These are phyloP conservation scores for Daedaleopsis nitida DNA, from an alignment of 768 basidiomycete genomes.

Conservation along the genomic window DNA sequence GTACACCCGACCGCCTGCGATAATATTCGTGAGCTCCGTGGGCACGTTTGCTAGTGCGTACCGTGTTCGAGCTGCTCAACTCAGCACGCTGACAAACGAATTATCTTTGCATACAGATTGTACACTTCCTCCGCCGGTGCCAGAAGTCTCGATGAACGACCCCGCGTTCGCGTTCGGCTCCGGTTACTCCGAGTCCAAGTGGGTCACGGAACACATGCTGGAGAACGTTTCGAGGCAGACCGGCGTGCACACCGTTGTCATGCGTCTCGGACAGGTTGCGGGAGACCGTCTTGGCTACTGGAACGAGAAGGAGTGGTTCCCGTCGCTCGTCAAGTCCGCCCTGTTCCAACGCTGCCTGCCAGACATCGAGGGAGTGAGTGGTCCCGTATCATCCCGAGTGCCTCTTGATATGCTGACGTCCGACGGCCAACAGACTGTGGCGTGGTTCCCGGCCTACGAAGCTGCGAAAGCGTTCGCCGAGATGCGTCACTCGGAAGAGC, in stretches of 20 bases:
- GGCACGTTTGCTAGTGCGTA: conserved; percentile 17
- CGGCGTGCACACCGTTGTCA: conserved; percentile 26
- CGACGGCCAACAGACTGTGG: conserved; percentile 16
- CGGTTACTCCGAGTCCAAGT: conserved; percentile 36
- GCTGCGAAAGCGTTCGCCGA: conserved; percentile 29
- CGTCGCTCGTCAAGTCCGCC: conserved; percentile 30
- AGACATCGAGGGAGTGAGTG: conserved; percentile 21
- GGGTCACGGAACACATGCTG: conserved; percentile 35
- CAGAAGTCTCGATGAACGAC: conserved; percentile 8
- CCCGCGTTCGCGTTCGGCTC: conserved; percentile 16
- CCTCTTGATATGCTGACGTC: background rate
- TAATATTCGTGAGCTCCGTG: conserved; percentile 16
- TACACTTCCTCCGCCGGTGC: conserved; percentile 2
- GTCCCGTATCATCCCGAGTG: too few species aligned
- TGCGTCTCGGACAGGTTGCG: conserved; percentile 39
- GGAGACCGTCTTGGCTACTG: conserved; percentile 33
- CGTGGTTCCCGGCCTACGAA: conserved; percentile 29
- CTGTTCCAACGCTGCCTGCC: conserved; percentile 29
- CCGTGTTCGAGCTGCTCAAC: background rate
- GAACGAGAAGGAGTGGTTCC: conserved; percentile 38
- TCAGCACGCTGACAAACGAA: too few species aligned
- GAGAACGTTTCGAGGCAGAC: conserved; percentile 22
- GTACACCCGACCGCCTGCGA: background rate
- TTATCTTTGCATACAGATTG: conserved; percentile 5
- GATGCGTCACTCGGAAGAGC: conserved; percentile 20